phyloP scores from a whole-genome alignment of 768 basidiomycete genomes.

The Terana coerulea region DNA sequence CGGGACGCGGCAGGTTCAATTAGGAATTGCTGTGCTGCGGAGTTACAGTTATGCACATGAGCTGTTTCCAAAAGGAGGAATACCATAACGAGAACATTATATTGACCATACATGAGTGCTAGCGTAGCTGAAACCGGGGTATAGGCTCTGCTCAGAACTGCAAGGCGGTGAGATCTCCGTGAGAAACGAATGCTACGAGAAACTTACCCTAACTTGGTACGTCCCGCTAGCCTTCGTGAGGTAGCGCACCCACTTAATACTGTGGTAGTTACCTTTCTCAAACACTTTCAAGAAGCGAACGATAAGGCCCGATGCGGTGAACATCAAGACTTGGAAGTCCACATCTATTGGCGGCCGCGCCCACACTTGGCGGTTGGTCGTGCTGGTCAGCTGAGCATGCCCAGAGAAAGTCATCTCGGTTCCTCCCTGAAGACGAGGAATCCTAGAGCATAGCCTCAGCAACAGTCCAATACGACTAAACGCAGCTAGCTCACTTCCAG shows the following conservation, averaged over 20 bases:
- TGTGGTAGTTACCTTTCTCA: slow-evolving; percentile 92
- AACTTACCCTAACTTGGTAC: slow-evolving; percentile 90
- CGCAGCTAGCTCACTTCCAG: slow-evolving; percentile 79
- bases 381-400: slow-evolving; percentile 78
- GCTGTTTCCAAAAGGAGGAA: not conserved
- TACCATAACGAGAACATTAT: slow-evolving; percentile 2
- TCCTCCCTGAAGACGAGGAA: slow-evolving; percentile 89
- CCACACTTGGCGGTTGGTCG: slow-evolving; percentile 94
- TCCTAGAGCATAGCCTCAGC: slow-evolving; percentile 43
- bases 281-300: slow-evolving; percentile 98
- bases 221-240: slow-evolving; percentile 90
- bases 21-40: not conserved
- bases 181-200: not conserved
- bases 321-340: slow-evolving; percentile 99
- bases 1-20: too few relatives aligned
- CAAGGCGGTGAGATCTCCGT: not conserved
- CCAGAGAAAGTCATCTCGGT: slow-evolving; percentile 86
- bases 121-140: not conserved
- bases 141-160: slow-evolving; percentile 1
- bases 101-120: not conserved
- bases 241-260: slow-evolving; percentile 95
- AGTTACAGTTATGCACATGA: not conserved
- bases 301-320: slow-evolving; percentile 92
- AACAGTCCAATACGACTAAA: slow-evolving; percentile 1
- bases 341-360: slow-evolving; percentile 96